Conservation (phyloP, 228 moss, liverwort and hornwort species). For the Sphagnum magellanicum region DNA sequence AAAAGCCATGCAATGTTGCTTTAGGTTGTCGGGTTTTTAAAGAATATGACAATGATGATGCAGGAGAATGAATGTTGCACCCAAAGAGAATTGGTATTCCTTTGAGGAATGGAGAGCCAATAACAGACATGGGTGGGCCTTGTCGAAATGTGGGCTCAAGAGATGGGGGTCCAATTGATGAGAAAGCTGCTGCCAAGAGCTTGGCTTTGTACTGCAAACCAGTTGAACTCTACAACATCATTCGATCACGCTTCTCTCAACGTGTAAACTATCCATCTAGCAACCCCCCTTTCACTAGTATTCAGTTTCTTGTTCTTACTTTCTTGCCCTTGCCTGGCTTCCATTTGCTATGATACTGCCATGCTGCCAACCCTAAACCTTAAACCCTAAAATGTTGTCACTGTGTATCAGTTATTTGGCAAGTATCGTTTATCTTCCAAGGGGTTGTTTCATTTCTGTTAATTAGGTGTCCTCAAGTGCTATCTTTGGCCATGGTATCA, state of each 20-base stretch:
- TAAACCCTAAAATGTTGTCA: too few species aligned
- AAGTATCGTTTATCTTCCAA: too few species aligned
- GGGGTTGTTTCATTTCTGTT: too few species aligned
- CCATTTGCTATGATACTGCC: too few species aligned
- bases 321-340: too few species aligned
- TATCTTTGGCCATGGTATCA: too few species aligned
- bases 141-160: constrained; percentile 57
- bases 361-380: too few species aligned
- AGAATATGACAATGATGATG: constrained; percentile 16
- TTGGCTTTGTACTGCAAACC: constrained; percentile 80
- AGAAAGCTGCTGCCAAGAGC: constrained; percentile 73
- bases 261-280: constrained; percentile 32
- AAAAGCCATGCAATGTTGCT: too few species aligned
- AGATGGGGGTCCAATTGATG: constrained; percentile 70
- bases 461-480: too few species aligned
- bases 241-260: constrained; percentile 59
- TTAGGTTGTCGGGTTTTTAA: too few species aligned
- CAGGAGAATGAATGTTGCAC: constrained; percentile 82
- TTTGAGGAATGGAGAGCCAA: constrained; percentile 48
- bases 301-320: neutral
- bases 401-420: too few species aligned
- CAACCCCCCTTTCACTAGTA: neutral
- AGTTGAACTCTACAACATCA: constrained; percentile 73
- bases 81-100: constrained; percentile 19
- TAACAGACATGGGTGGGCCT: constrained; percentile 49